These are phyloP conservation scores for Cadophora sp. DNA, from an alignment of 2,329 filamentous ascomycete species.

Conservation along the genomic window DNA sequence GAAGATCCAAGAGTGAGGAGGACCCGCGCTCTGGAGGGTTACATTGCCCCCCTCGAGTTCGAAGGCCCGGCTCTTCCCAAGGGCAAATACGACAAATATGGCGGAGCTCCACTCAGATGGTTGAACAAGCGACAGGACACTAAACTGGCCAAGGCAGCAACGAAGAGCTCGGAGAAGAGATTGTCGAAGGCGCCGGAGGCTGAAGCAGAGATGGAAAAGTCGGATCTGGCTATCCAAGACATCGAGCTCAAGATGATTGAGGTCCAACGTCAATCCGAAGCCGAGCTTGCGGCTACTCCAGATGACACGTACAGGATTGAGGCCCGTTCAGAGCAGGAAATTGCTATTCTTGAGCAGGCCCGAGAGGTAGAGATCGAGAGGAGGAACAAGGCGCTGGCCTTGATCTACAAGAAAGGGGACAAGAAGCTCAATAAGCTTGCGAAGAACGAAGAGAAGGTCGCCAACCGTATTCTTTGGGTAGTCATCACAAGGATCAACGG, in stretches of 20 bases:
- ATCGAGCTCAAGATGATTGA: conserved; percentile 25
- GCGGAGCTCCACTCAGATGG: conserved; percentile 1
- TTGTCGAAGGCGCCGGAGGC: conserved; percentile 17
- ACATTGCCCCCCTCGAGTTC: no score
- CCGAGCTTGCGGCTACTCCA: conserved; percentile 18
- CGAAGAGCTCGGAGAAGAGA: conserved; percentile 6
- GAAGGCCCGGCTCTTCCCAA: no score
- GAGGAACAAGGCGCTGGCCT: conserved; percentile 35
- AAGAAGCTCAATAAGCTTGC: conserved; percentile 36
- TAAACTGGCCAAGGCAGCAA: conserved; percentile 13
- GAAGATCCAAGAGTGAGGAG: no score
- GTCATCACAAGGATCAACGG: conserved; percentile 34
- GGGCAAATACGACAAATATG: no score
- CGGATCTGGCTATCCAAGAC: conserved; percentile 19
- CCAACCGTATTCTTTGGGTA: conserved; percentile 40
- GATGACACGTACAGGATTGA: conserved; percentile 9
- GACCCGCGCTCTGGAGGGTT: no score
- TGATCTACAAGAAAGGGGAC: conserved; percentile 41
- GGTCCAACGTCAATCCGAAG: conserved; percentile 18
- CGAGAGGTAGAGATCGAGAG: conserved; percentile 20
- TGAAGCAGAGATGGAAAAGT: conserved; percentile 29
- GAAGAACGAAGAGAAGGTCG: conserved; percentile 38
- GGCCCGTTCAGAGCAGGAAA: conserved; percentile 24
- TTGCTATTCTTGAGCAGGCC: conserved; percentile 20
- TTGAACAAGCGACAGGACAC: conserved; percentile 13